Base-by-base conservation (phyloP, 108 stramenopile genomes). In the Stephanodiscus triporus region DNA sequence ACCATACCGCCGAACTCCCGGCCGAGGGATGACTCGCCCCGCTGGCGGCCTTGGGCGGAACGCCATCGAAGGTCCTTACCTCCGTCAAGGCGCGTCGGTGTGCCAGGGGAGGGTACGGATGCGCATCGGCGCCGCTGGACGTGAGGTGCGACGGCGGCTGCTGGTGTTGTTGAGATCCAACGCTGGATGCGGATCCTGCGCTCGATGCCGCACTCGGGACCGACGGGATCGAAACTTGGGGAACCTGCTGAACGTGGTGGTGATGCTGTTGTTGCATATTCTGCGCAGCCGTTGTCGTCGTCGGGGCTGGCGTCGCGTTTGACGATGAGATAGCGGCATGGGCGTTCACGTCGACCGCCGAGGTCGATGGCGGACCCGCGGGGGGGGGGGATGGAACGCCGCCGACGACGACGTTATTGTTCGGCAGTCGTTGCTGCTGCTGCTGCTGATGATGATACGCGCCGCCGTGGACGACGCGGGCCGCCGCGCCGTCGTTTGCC, bases 321-420 rank as follows among this genome's bases (percentile, higher is more conserved):
- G 29, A 9, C 1, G 64, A 74, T 42, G 57, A 66, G 27, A 47
- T 17, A 58, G 62, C 19, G 23, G 68, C 48, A 9, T 76, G 54
- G 23, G 59, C 67, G 43, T 68, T 76, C 9, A 40, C 48, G 51
- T 68, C 67, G 54, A 58, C 49, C 9, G 30, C 8, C 1, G 30
- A 32, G 22, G 53, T 1, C 17, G 26, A n/a, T n/a, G n/a, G n/a
- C n/a, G n/a, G 23, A 8, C 20, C 53, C 53, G 19, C 20, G 9
- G 20, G 22, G 32, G 27, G 23, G 54, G 2, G 36, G 6, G 6
- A 4, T 36, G 36, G 36, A 36, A 36, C 36, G 36, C 36, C 6
- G 36, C 6, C 6, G 36, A 6, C 36, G 36, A 36, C 36, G 36
- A 36, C 6, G 36, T 36, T 36, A 36, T 36, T 36, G 6, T 6